Evolutionary conservation across 768 basidiomycete species (phyloP).

Genomic region (Rhizopogon rudus): DNA sequence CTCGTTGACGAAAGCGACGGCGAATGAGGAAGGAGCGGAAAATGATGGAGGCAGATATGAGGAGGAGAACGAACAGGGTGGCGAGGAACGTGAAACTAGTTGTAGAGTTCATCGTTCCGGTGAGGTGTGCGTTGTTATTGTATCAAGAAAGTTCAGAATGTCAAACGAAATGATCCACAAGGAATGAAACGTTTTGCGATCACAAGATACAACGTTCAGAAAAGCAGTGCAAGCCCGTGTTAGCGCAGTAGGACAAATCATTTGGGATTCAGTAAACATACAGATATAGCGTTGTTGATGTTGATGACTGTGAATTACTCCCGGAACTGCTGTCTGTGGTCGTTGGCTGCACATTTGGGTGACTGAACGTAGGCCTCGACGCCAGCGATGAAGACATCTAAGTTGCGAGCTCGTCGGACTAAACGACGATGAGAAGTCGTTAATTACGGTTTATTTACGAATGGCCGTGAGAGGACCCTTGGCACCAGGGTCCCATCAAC

Average conservation of each 20-base stretch:
- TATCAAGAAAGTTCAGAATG: not conserved
- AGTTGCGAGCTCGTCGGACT: not conserved
- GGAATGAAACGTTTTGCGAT: not conserved
- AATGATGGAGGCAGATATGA: constrained; percentile 60
- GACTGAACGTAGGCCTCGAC: not conserved
- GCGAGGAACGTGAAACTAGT: constrained; percentile 68
- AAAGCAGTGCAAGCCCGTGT: constrained; percentile 3
- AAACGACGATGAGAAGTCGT: not conserved
- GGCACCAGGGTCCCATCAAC: not conserved
- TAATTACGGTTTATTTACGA: not conserved
- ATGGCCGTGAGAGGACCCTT: constrained; percentile 1
- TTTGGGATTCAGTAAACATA: constrained; percentile 15
- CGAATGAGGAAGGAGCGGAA: constrained; percentile 59
- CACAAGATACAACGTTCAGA: not conserved
- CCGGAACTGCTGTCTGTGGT: not conserved
- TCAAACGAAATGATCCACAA: not conserved
- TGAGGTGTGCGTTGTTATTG: not conserved
- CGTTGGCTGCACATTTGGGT: not conserved
- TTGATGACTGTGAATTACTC: not conserved
- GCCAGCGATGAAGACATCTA: constrained; percentile 3
- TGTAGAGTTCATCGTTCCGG: constrained; percentile 1
- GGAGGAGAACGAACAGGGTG: constrained; percentile 61
- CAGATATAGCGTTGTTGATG: constrained; percentile 25
- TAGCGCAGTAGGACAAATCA: constrained; percentile 4
- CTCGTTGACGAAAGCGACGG: constrained; percentile 47